Base-by-base conservation (phyloP, 2,329 filamentous ascomycete genomes). In the Xylariaceae sp. region DNA sequence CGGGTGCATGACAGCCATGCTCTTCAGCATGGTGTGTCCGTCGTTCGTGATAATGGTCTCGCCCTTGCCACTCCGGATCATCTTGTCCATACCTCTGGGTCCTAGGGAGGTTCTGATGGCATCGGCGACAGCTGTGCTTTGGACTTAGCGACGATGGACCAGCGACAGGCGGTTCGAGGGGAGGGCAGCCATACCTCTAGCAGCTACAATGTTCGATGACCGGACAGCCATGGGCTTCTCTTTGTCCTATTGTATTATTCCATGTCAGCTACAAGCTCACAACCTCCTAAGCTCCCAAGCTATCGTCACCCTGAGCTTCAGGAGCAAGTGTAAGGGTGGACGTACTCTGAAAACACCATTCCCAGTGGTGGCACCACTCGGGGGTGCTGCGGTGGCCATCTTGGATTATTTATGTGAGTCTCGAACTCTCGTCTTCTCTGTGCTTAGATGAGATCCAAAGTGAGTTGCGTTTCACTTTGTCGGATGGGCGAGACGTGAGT, bases 41-140 rank as follows among this genome's bases (percentile, higher is more conserved):
- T 99, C 94, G 81, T 99, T 99, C 72, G 94, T 99, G 79, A 99
- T 99, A 75, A 97, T 94, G 60, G 92, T 97, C 77, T 96, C 90
- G 78, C 93, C 94, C 79, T 91, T 96, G 74, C 92, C 90, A 62
- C 89, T 95, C 81, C 95, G 89, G 71, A 99, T 97, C 92, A 97
- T 97, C 82, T 97, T 97, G 80, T 97, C 92, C 92, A 97, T 97
- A 73, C 94, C 94, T 76, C 94, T 87, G 67, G 94, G 94, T 66
- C 94, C 94, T 68, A 99, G 83, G 63, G 94, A 97, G 34, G 93
- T 97, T 81, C 94, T 85, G 74, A 99, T 95, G 68, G 94, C 94
- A 84, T 99, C 94, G 75, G 94, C 89, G 73, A 99, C 93, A 74
- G 94, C 94, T 94, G 23, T 51, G 66, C 23, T 55, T 9, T 62